A percentile compares a stretch with the other conserved stretches of the same genome.
phyloP scores from a whole-genome alignment of 78 protist genomes.

The Dictyostelium brefeldianum region DNA sequence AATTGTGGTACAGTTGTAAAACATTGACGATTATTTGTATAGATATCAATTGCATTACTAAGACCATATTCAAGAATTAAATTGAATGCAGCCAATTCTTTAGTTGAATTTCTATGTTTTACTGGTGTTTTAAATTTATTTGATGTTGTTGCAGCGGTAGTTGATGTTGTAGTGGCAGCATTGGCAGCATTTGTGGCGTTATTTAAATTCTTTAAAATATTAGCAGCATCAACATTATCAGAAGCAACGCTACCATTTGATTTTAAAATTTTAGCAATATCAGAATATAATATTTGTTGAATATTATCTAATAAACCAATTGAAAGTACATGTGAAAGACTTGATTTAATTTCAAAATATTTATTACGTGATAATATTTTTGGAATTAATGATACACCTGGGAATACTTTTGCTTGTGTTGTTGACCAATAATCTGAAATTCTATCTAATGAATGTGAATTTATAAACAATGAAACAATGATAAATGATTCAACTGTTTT shows the following conservation, averaged over 20 bases:
- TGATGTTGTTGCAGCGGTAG: background rate
- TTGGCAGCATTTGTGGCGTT: background rate
- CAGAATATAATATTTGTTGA: conserved; percentile 29
- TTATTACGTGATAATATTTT: conserved; percentile 65
- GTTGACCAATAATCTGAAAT: conserved; percentile 72
- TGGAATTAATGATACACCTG: conserved; percentile 64
- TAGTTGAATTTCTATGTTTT: conserved; percentile 72
- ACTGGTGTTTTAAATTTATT: conserved; percentile 56
- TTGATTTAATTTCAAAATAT: conserved; percentile 73
- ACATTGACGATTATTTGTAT: conserved; percentile 22
- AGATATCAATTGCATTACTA: conserved; percentile 42
- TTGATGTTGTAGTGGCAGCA: background rate
- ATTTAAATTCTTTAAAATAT: background rate
- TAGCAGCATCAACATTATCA: background rate
- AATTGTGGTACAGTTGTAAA: conserved; percentile 41
- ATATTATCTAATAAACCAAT: conserved; percentile 26
- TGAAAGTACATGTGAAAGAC: conserved; percentile 46
- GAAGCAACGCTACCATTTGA: background rate
- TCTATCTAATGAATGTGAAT: conserved; percentile 69
- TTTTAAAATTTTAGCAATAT: conserved; percentile 1
- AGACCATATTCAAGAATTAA: conserved; percentile 55
- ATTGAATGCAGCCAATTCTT: conserved; percentile 61
- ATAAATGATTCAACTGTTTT: conserved; percentile 54
- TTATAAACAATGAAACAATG: conserved; percentile 68
- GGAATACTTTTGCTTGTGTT: conserved; percentile 42